Base-by-base conservation (phyloP, 2,329 filamentous ascomycete genomes). In the Stagonosporopsis rhizophila region DNA sequence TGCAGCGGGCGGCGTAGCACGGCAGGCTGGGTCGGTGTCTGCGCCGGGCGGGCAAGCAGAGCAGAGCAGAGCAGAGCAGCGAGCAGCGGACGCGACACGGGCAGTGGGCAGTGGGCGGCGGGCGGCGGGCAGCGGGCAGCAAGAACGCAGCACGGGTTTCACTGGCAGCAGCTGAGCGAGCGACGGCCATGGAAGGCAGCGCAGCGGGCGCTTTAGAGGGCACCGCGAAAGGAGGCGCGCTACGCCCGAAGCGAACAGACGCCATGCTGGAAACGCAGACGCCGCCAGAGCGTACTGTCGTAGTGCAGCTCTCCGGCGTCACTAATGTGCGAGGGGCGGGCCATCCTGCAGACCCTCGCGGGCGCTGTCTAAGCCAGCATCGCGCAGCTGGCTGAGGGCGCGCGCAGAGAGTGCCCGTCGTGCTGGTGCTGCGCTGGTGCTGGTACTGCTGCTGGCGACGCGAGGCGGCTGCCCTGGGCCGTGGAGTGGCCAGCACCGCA, bases 1-100 rank as follows among this genome's bases (percentile, higher is more conserved):
- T 49, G 56, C 58, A 55, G 60, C 59, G 50, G 51, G 49, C 38
- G 55, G 52, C 45, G 60, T 69, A 57, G 68, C 66, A 69, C 67
- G 53, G 62, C 67, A 72, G 69, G 60, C 25, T 11, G 37, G 25
- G 15, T n/a, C 25, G 17, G 17, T 47, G 17, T 37, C 39, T 27
- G 23, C 39, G 23, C 39, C 17, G 19, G n/a, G 41, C 25, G n/a
- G 28, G 41, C 38, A 32, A 23, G 34, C 22, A 20, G 25, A 4
- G 44, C 19, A 20, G 39, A 41, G 22, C n/a, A n/a, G n/a, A 23
- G 34, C 22, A 20, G 25, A 4, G 44, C 19, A 20, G 39, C 35
- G 22, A 7, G 23, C 23, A 25, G 23, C 23, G 23, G 23, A 25
- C 23, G 23, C n/a, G n/a, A n/a, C n/a, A n/a, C n/a, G n/a, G n/a